Percentiles rank a stretch among this genome's conserved stretches.
Evolutionary conservation across 2,329 filamentous ascomycete species (phyloP).

Genomic region (Dothideomycetes sp.): DNA sequence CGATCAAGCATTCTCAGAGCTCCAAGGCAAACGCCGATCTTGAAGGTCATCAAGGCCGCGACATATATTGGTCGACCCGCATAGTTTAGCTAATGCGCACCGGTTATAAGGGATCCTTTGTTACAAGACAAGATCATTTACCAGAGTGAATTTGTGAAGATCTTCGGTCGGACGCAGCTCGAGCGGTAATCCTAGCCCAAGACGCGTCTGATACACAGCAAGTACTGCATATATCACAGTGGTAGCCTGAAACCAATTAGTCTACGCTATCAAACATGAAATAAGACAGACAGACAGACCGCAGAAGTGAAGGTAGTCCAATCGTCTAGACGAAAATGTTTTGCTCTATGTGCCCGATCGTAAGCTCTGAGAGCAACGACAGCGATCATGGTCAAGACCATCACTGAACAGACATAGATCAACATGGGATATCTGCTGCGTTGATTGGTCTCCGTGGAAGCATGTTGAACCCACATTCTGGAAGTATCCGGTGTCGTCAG

Average conservation of each 20-base stretch:
- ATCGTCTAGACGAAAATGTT: not conserved
- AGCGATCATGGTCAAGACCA: not conserved
- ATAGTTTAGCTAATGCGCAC: not conserved
- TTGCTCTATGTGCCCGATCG: not conserved
- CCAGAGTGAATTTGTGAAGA: not conserved
- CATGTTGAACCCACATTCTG: constrained; percentile 1
- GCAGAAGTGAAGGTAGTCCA: constrained; percentile 1
- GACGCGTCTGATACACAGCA: constrained; percentile 1
- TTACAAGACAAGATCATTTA: not conserved
- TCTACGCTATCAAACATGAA: not conserved
- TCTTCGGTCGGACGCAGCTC: not conserved
- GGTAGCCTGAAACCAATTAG: not conserved
- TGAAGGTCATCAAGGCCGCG: constrained; percentile 1
- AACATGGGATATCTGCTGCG: constrained; percentile 2
- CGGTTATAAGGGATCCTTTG: not conserved
- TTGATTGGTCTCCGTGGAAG: not conserved
- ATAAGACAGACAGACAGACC: not conserved
- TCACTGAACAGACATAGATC: not conserved
- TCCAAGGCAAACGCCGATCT: not conserved
- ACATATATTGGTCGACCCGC: constrained; percentile 1
- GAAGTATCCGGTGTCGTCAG: not conserved
- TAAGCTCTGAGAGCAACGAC: constrained; percentile 2
- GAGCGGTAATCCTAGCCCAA: constrained; percentile 3
- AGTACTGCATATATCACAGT: not conserved
- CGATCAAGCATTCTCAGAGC: not conserved